A percentile compares a stretch with the other conserved stretches of the same genome.
phyloP scores from a whole-genome alignment of 441 rosid species.

The Mallotus repandus region DNA sequence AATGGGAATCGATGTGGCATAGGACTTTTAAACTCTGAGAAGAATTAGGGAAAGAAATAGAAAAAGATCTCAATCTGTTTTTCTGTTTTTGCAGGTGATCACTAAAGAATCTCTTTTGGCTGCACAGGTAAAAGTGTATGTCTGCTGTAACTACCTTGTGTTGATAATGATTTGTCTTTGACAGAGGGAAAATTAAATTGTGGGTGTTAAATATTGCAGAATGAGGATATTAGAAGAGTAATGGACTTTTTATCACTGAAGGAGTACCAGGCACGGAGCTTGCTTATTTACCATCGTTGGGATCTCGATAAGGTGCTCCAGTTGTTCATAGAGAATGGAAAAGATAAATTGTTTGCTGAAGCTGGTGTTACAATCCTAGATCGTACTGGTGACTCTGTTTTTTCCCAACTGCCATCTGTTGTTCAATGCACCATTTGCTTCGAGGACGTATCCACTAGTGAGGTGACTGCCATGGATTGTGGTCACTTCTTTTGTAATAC shows the following conservation, averaged over 20 bases:
- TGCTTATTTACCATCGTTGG: slow-evolving; percentile 61
- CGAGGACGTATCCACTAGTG: slow-evolving; percentile 36
- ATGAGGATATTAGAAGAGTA: slow-evolving; percentile 48
- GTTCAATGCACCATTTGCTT: slow-evolving; percentile 48
- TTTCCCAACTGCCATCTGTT: slow-evolving; percentile 11
- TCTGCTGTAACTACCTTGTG: not conserved
- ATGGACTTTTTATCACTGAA: slow-evolving; percentile 59
- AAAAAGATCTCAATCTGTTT: not conserved
- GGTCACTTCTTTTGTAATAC: slow-evolving; percentile 53
- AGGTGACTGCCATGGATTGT: slow-evolving; percentile 53
- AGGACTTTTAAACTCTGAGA: not conserved
- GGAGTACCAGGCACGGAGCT: slow-evolving; percentile 50
- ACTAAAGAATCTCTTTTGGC: slow-evolving; percentile 61
- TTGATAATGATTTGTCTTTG: not conserved
- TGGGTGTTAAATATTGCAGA: slow-evolving; percentile 36
- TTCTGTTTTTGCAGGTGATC: slow-evolving; percentile 50
- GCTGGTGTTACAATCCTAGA: slow-evolving; percentile 44
- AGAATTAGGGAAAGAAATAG: not conserved
- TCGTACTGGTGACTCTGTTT: slow-evolving; percentile 12
- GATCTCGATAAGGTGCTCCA: slow-evolving; percentile 59
- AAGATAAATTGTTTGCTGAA: slow-evolving; percentile 37
- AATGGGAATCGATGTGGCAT: not conserved
- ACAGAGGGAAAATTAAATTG: not conserved
- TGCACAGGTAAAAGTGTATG: slow-evolving; percentile 50
- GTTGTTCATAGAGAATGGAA: slow-evolving; percentile 56